phyloP scores from a whole-genome alignment of 2,329 filamentous ascomycete species.

The Cryphonectria japonica region DNA sequence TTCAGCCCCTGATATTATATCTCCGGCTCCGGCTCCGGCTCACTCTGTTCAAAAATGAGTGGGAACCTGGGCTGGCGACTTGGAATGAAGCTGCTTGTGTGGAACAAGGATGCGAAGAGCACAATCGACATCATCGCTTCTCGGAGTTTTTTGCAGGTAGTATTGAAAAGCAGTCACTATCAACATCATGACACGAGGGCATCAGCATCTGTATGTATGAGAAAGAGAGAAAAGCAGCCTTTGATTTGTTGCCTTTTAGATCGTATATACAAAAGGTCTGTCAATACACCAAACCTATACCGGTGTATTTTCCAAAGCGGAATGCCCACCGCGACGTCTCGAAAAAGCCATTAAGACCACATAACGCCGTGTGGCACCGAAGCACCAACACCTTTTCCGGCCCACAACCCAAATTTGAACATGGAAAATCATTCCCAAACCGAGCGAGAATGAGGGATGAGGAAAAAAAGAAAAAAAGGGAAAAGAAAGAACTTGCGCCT shows the following conservation, averaged over 20 bases:
- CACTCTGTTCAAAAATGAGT: not conserved
- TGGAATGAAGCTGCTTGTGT: not conserved
- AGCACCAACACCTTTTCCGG: slow-evolving; percentile 4
- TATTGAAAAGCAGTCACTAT: not conserved
- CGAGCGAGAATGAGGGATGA: not conserved
- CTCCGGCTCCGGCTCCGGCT: no score
- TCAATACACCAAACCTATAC: not conserved
- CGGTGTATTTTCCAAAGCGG: not conserved
- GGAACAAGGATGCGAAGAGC: not conserved
- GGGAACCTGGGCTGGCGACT: no score
- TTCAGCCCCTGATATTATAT: not conserved
- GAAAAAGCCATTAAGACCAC: not conserved
- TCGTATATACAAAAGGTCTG: slow-evolving; percentile 9
- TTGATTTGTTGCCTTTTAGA: not conserved
- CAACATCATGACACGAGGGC: not conserved
- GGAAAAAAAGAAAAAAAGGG: no score
- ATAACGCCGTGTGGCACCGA: not conserved
- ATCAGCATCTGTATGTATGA: not conserved
- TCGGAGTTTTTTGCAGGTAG: not conserved
- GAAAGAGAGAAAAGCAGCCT: not conserved
- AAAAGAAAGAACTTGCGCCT: slow-evolving; percentile 13
- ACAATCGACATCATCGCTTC: not conserved
- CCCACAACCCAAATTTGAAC: not conserved
- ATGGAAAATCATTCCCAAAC: not conserved
- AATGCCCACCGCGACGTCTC: not conserved